Conservation (phyloP, 345 rosid species). For the Moricandia arvensis region DNA sequence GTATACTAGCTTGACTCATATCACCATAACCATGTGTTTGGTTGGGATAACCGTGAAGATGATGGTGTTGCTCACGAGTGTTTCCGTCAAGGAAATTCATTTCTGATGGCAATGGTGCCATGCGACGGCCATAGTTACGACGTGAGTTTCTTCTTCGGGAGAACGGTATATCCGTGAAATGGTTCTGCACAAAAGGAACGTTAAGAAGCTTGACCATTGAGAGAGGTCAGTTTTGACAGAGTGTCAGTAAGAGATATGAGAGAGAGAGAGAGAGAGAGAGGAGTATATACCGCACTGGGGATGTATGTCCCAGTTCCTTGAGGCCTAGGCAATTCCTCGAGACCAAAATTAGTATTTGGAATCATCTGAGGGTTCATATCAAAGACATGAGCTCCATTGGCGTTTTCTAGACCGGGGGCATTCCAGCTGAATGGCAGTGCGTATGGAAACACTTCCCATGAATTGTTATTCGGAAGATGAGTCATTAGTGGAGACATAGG, state of each 20-base stretch:
- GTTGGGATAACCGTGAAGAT: constrained; percentile 31
- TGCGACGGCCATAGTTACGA: constrained; percentile 45
- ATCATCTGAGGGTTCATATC: constrained; percentile 49
- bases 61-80: constrained; percentile 43
- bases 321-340: constrained; percentile 68
- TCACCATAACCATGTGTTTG: constrained; percentile 52
- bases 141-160: constrained; percentile 46
- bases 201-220: constrained; percentile 18
- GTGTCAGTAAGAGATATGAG: constrained; percentile 3
- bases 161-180: constrained; percentile 57
- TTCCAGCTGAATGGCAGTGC: constrained; percentile 49
- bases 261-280: too few species aligned
- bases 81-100: constrained; percentile 46
- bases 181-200: constrained; percentile 56
- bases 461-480: constrained; percentile 50
- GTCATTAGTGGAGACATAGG: too few species aligned
- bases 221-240: neutral
- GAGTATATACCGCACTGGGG: constrained; percentile 52
- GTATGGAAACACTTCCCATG: constrained; percentile 58
- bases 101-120: constrained; percentile 40
- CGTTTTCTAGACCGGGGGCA: constrained; percentile 41
- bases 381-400: constrained; percentile 46
- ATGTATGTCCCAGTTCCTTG: constrained; percentile 91
- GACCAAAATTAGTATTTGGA: constrained; percentile 48
- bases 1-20: constrained; percentile 39